Base-by-base conservation (phyloP, 176 grass and related monocot genomes). In the Thalia dealbata region DNA sequence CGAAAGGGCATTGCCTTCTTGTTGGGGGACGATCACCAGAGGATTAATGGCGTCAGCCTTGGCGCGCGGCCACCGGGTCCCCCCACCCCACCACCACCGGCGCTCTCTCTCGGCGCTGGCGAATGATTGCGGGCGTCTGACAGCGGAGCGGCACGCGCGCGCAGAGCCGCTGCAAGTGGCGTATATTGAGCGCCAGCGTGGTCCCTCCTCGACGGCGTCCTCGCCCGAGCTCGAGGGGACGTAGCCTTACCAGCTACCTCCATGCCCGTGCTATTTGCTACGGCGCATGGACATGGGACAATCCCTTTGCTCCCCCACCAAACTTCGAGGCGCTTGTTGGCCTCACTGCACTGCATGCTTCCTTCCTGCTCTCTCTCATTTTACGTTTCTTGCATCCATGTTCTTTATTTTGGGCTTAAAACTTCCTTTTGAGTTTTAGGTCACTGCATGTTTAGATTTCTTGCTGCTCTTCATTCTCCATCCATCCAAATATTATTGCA, bases 51-150 rank as follows among this genome's bases (percentile, higher is more conserved):
- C n/a, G 54, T 58, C 25, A 28, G 60, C 60, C 26, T 25, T 25
- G 11, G 11, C 12, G 9, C 58, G 58, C 58, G 58, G 22, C 60
- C 26, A 23, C 15, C 46, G 48, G 19, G 26, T 11, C 50, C 48
- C 24, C 69, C n/a, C n/a, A n/a, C n/a, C n/a, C n/a, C n/a, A n/a
- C n/a, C n/a, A n/a, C n/a, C 26, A 51, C 9, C 22, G 48, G 14
- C 43, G 28, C 70, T 10, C 50, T 38, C 32, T 38, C 32, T 38
- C 22, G 48, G 6, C 21, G 28, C 70, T 10, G 15, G 26, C 32
- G n/a, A 59, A 75, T 75, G 55, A 75, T 75, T 75, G 55, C 55
- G 54, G 54, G 55, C 19, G 30, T 75, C 72, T 75, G 72, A 60
- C 72, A 61, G n/a, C 52, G 19, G 72, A 45, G 54, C 72, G 72